Evolutionary conservation across 306 rosid genomes (phyloP), one percentile per base, ranked within the genome.

Genomic region (Fragaria nilgerrensis): DNA sequence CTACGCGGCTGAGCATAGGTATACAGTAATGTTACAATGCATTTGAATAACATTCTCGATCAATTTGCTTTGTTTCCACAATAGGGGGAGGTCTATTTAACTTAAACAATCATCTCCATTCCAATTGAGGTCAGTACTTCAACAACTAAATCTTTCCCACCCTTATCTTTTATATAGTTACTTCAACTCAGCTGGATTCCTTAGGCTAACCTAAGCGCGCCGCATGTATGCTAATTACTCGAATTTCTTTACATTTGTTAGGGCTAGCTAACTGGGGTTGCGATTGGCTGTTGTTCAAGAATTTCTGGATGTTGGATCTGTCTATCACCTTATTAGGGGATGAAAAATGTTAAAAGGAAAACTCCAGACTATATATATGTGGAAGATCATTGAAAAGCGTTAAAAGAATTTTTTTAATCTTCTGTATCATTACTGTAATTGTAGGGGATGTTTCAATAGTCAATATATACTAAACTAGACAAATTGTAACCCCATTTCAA

Each of bases 91-190:
- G 50, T 17, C 53, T 61, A 17, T 29, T 29, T 61, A 11, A 9
- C 58, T 23, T 39, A 5, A 49, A 17, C n/a, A 5, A 43, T 44
- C 4, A 27, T 17, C 43, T 16, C 44, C 58, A 41, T 59, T 48
- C n/a, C 7, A 62, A 7, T 64, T 22, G 64, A 62, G 34, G 37
- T 47, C 25, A 32, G 22, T 49, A 3, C 32, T 65, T 65, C 69
- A 64, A 79, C 82, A 39, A 73, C 78, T 64, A 64, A 79, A 79
- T 79, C 78, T 53, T 65, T 3, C 32, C 29, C 34, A 25, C 23
- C 48, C 37, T 9, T 45, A 39, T 53, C 12, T 47, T 70, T 72
- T 63, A 23, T 61, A 71, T 53, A 53, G 8, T 37, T 59, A 50
- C 29, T 44, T 43, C 14, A 59, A 45, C 47, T 63, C 58, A 52